Evolutionary conservation across 2,329 filamentous ascomycete species (phyloP).

Genomic region (Tolypocladium pustulatum): DNA sequence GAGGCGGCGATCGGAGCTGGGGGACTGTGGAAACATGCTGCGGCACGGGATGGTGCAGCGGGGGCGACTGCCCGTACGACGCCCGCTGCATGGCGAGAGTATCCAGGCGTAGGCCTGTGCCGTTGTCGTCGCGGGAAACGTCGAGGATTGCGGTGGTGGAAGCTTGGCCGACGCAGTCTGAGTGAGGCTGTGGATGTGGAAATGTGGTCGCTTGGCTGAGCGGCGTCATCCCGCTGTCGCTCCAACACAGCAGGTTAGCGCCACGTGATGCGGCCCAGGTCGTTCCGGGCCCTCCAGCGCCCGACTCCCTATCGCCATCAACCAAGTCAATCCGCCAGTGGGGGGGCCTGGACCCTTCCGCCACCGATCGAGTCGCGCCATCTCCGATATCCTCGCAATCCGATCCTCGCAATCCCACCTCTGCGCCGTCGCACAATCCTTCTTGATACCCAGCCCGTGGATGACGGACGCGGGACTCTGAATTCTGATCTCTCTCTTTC

Average conservation of each 20-base stretch:
- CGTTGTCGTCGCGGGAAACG: neutral
- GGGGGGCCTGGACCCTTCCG: neutral
- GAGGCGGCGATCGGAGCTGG: slow-evolving; percentile 87
- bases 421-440: neutral
- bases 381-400: neutral
- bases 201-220: slow-evolving; percentile 22
- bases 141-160: neutral
- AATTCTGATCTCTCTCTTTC: neutral
- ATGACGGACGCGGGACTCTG: no score
- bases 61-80: slow-evolving; percentile 78
- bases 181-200: slow-evolving; percentile 14
- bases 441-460: neutral
- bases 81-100: slow-evolving; percentile 65
- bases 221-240: neutral
- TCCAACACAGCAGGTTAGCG: neutral
- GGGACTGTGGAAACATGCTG: slow-evolving; percentile 98
- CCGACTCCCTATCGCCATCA: neutral
- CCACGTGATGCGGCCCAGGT: slow-evolving; percentile 5
- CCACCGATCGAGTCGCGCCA: neutral
- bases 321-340: no score
- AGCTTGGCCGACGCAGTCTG: neutral
- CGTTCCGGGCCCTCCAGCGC: neutral
- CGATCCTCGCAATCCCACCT: neutral
- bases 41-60: slow-evolving; percentile 91
- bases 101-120: neutral